Base-by-base conservation (phyloP, 2,329 filamentous ascomycete genomes). In the Penicillium sp. region DNA sequence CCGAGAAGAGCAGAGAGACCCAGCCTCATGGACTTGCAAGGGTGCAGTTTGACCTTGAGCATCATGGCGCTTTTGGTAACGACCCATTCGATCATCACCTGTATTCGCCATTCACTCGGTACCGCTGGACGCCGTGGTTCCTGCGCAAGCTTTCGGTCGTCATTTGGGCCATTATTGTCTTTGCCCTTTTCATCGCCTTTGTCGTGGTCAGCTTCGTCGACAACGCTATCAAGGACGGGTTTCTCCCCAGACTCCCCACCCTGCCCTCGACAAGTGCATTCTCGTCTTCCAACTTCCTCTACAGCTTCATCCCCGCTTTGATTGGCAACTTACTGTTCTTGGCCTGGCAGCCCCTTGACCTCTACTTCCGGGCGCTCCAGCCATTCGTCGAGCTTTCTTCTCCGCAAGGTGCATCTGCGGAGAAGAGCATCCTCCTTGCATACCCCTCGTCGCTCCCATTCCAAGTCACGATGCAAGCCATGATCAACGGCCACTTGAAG, bases 251-350 rank as follows among this genome's bases (percentile, higher is more conserved):
- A 5, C 70, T 95, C 1, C 69, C 74, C 7, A 80, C 83, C 0
- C 70, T 73, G 2, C 80, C 87, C 1, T 70, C 76, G 3, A 56
- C 67, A 0, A 72, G 71, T 17, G 86, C 84, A 13, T 96, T 94
- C 65, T 94, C 87, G 1, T 74, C 86, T 0, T 87, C 88, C 34
- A 88, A 95, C 65, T 96, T 96, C 67, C 69, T 95, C 35, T 96
- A 89, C 69, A 80, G 76, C 49, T 83, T 84, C 50, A 59, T 84
- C 14, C 80, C 80, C 0, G 68, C 74, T 0, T 42, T 81, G 3
- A 73, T 83, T 27, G 80, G 75, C 2, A 78, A 73, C 38, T 56
- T 81, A 20, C 68, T 81, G 29, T 79, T 81, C 57, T 75, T 83
- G 15, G 64, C 71, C 36, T 76, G 78, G 68, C 71, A 81, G 35